Percentiles rank a stretch among this genome's conserved stretches.
phyloP scores from a whole-genome alignment of 768 basidiomycete species.

The Mrakia gelida region DNA sequence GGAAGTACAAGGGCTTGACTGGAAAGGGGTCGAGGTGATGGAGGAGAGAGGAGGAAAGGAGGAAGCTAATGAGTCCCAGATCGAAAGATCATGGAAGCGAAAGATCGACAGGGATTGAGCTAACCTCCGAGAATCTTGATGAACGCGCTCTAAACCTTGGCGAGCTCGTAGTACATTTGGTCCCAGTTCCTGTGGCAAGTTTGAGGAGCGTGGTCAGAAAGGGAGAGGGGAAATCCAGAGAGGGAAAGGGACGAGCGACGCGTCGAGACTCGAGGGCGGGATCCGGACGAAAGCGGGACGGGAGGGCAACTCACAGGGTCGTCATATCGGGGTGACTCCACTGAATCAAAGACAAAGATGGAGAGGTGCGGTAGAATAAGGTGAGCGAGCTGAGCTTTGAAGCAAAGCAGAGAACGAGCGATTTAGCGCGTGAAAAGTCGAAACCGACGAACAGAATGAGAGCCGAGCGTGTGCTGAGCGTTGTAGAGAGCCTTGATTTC shows the following conservation, averaged over 20 bases:
- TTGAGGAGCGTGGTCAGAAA: conserved; percentile 35
- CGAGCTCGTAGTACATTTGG: conserved; percentile 36
- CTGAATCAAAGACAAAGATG: background rate
- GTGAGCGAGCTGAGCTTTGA: too few species aligned
- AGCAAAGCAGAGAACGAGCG: too few species aligned
- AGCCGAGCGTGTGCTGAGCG: conserved; percentile 41
- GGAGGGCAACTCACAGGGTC: background rate
- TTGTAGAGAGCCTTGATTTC: conserved; percentile 18
- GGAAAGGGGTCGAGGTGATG: too few species aligned
- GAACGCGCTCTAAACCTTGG: conserved; percentile 41
- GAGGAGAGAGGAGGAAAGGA: too few species aligned
- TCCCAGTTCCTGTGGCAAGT: background rate
- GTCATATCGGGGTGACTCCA: background rate
- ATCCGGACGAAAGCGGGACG: conserved; percentile 34
- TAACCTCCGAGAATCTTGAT: conserved; percentile 43
- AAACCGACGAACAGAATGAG: conserved; percentile 34
- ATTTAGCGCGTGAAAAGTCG: background rate
- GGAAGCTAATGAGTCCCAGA: too few species aligned
- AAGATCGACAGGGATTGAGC: too few species aligned
- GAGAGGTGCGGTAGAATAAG: too few species aligned
- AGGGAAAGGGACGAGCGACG: too few species aligned
- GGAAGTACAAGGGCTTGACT: conserved; percentile 35
- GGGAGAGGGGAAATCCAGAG: conserved; percentile 33
- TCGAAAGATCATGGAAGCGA: too few species aligned
- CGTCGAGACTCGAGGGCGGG: background rate